Base-by-base conservation (phyloP, 305 asterid species). In the Withania somnifera region DNA sequence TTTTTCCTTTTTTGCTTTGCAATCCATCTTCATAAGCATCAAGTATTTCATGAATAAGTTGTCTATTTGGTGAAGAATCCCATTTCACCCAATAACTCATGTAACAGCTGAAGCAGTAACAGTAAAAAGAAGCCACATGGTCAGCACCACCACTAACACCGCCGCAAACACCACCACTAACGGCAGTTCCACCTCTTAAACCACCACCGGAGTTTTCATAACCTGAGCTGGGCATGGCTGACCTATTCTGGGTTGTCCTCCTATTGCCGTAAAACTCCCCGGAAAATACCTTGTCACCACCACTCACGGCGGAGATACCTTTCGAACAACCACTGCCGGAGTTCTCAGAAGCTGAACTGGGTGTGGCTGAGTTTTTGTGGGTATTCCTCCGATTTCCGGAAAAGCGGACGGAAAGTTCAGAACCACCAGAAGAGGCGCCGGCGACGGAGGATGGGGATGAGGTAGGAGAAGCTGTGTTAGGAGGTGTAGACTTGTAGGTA, bases 21-120 rank as follows among this genome's bases (percentile, higher is more conserved):
- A 78, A 84, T 0, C 85, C 86, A 79, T 86, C 91, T 60, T 88
- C 89, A 71, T 69, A 88, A 51, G 88, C 89, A 64, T 88, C 91
- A 36, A 86, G 87, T 11, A 81, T 86, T 17, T 86, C 85, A 51
- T 85, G 87, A 36, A 88, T 88, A 20, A 86, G 87, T 10, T 88
- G 81, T 7, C 87, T 81, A 66, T 88, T 89, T 11, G 89, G 81
- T 5, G 91, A 88, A 11, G 87, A 77, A 78, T 88, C 86, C 92
- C 92, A 89, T 64, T 82, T 81, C 1, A 38, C 75, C 92, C 92
- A 89, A 53, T 77, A 89, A 50, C 87, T 75, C 69, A 82, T 87
- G 3, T 89, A 89, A 19, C 91, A 89, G 1, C 82, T 81, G 32
- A 88, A 88, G 54, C 88, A 85, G 66, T 84, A 82, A 15, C 89